These are phyloP conservation scores for Planoprotostelium fungivorum DNA, from an alignment of 78 protist species.

Conservation along the genomic window DNA sequence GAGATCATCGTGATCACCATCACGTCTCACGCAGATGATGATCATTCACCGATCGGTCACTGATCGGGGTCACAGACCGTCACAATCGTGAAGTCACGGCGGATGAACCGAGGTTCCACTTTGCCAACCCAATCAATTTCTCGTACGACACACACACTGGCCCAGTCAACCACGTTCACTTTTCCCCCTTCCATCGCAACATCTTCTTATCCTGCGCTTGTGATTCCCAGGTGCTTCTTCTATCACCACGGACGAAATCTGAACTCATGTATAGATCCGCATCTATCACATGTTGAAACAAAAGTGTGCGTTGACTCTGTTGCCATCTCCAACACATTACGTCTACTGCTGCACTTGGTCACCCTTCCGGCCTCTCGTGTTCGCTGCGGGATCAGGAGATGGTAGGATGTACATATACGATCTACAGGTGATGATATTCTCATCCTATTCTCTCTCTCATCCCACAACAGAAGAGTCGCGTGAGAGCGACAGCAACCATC, in stretches of 20 bases:
- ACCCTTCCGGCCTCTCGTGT: not conserved
- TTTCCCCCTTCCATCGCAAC: slow-evolving; percentile 42
- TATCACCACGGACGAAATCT: not conserved
- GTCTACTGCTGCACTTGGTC: not conserved
- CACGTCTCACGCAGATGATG: too few species aligned
- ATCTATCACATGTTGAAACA: not conserved
- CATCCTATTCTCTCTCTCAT: not conserved
- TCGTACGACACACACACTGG: slow-evolving; percentile 37
- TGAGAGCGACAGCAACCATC: not conserved
- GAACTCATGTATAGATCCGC: not conserved
- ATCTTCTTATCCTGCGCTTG: not conserved
- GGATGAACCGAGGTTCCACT: not conserved
- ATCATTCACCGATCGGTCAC: too few species aligned
- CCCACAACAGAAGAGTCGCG: not conserved
- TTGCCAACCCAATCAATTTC: not conserved
- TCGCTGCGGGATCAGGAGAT: not conserved
- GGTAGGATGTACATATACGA: not conserved
- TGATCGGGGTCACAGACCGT: too few species aligned
- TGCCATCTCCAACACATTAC: not conserved
- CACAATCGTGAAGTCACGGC: not conserved
- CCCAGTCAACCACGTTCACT: slow-evolving; percentile 56
- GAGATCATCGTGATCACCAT: not conserved
- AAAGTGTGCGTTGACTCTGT: not conserved
- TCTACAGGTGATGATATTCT: not conserved
- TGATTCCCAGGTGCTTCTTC: not conserved